Evolutionary conservation across 139 green algal species (phyloP).

Genomic region (Picochlorum sp.): DNA sequence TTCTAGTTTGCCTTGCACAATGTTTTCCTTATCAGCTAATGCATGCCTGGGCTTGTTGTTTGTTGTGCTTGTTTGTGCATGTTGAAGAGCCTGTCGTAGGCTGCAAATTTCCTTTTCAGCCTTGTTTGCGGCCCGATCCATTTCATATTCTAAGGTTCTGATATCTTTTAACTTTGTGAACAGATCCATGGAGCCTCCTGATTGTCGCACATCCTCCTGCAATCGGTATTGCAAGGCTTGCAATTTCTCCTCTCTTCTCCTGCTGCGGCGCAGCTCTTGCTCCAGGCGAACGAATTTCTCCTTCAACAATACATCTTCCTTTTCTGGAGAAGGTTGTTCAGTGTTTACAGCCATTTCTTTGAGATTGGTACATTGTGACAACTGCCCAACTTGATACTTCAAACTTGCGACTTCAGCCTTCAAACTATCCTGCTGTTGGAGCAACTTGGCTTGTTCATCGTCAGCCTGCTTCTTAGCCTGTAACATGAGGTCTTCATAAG

Average conservation of each 20-base stretch:
- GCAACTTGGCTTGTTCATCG: no score
- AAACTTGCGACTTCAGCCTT: no score
- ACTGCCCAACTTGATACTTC: no score
- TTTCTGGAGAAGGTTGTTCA: not conserved
- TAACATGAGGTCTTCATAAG: no score
- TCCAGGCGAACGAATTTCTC: slow-evolving; percentile 24
- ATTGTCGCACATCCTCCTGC: slow-evolving; percentile 45
- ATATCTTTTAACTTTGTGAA: slow-evolving; percentile 55
- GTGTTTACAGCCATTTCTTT: not conserved
- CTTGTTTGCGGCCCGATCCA: slow-evolving; percentile 35
- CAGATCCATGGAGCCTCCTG: slow-evolving; percentile 11
- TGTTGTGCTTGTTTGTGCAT: no score
- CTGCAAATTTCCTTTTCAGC: slow-evolving; percentile 13
- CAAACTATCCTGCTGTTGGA: no score
- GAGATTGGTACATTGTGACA: not conserved
- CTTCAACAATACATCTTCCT: not conserved
- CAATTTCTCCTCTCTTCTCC: slow-evolving; percentile 68
- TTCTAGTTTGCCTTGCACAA: not conserved
- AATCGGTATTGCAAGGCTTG: slow-evolving; percentile 61
- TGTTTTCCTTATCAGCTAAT: not conserved
- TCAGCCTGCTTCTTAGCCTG: no score
- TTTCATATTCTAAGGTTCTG: slow-evolving; percentile 48
- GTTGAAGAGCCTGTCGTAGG: slow-evolving; percentile 6
- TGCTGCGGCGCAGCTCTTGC: slow-evolving; percentile 50
- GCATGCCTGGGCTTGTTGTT: no score